These are phyloP conservation scores for Lepidium aucheri DNA, from an alignment of 345 rosid species.

Conservation along the genomic window DNA sequence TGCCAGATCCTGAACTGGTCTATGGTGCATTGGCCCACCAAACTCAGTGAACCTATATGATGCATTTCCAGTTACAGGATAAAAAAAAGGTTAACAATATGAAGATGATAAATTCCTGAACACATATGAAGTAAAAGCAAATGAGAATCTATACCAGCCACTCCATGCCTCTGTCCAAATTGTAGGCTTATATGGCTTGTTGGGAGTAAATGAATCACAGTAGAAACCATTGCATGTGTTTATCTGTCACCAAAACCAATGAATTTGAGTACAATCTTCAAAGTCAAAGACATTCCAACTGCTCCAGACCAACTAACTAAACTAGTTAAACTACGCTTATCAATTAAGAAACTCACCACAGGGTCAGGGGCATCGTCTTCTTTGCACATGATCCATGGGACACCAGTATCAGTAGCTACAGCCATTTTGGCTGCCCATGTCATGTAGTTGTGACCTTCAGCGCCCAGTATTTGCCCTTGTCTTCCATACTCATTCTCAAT, in stretches of 20 bases:
- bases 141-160: constrained; percentile 63
- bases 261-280: neutral
- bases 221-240: constrained; percentile 99
- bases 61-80: neutral
- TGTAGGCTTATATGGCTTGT: constrained; percentile 89
- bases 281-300: neutral
- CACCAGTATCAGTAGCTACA: constrained; percentile 69
- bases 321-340: neutral
- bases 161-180: constrained; percentile 99
- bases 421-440: constrained; percentile 99
- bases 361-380: constrained; percentile 99
- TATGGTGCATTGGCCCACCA: constrained; percentile 85
- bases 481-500: constrained; percentile 98
- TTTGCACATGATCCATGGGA: constrained; percentile 99
- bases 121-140: neutral
- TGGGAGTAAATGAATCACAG: constrained; percentile 93
- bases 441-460: constrained; percentile 73
- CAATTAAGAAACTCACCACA: constrained; percentile 43
- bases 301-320: neutral
- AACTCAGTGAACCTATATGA: constrained; percentile 80
- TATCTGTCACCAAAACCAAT: constrained; percentile 45
- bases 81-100: neutral
- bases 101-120: constrained; percentile 11
- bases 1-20: constrained; percentile 98
- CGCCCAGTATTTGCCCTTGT: constrained; percentile 71